Conservation (phyloP, 108 stramenopile genomes). For the Mediolabrus comicus region DNA sequence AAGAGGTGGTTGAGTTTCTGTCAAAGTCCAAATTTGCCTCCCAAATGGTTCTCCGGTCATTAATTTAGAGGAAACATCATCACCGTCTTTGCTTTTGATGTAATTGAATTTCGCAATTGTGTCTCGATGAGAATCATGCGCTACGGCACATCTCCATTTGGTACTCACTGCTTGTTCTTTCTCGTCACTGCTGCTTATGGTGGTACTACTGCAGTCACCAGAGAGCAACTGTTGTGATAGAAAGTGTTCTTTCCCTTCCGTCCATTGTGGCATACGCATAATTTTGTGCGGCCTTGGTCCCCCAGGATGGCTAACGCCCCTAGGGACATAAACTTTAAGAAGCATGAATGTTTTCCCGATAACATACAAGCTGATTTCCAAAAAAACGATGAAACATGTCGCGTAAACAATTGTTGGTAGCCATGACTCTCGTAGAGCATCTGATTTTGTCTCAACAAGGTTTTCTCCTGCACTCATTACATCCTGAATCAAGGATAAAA, state of each 20-base stretch:
- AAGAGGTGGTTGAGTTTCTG: constrained; percentile 2
- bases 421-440: neutral
- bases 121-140: constrained; percentile 70
- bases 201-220: neutral
- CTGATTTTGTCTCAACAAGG: neutral
- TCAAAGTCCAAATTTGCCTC: constrained; percentile 70
- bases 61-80: constrained; percentile 6
- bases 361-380: constrained; percentile 21
- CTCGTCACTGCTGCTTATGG: neutral
- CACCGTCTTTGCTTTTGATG: neutral
- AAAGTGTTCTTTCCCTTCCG: constrained; percentile 19
- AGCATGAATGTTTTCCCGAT: constrained; percentile 5
- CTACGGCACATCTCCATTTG: constrained; percentile 68
- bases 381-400: neutral
- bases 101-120: constrained; percentile 41
- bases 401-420: constrained; percentile 25
- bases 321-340: constrained; percentile 22
- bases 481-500: constrained; percentile 7
- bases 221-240: constrained; percentile 14
- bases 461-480: neutral
- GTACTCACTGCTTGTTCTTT: neutral
- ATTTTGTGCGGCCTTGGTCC: constrained; percentile 77
- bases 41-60: constrained; percentile 82
- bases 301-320: constrained; percentile 70
- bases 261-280: constrained; percentile 65